These are phyloP conservation scores for Paramecium biaurelia DNA, from an alignment of 73 alveolate genomes.

Conservation along the genomic window DNA sequence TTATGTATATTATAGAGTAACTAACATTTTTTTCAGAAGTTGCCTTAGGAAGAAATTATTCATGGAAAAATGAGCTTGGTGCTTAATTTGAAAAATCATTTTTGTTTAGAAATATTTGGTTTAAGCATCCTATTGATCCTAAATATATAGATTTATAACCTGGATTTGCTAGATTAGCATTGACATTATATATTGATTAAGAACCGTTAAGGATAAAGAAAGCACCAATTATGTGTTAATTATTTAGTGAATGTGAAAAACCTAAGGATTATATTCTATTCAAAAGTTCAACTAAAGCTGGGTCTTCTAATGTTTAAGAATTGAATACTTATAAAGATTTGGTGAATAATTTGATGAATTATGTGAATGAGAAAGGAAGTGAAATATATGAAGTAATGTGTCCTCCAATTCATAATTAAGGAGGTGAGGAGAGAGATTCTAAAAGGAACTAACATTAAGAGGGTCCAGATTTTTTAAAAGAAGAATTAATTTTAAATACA, in stretches of 20 bases:
- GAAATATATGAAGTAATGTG: not conserved
- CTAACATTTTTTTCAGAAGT: slow-evolving; percentile 26
- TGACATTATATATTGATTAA: slow-evolving; percentile 16
- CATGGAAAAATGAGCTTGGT: slow-evolving; percentile 38
- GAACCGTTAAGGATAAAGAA: slow-evolving; percentile 11
- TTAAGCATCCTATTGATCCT: not conserved
- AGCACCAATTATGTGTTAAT: slow-evolving; percentile 25
- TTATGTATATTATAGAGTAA: not conserved
- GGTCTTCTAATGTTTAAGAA: not conserved
- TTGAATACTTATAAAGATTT: slow-evolving; percentile 39
- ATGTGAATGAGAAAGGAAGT: not conserved
- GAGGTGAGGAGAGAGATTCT: not conserved
- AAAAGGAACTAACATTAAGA: not conserved
- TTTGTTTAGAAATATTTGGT: slow-evolving; percentile 42
- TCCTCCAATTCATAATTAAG: not conserved
- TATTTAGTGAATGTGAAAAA: not conserved
- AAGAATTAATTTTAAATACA: not conserved
- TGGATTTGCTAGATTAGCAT: slow-evolving; percentile 48
- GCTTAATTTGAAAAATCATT: slow-evolving; percentile 52
- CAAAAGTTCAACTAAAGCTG: slow-evolving; percentile 5
- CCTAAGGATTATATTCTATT: not conserved
- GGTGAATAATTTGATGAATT: not conserved
- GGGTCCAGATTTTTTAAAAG: not conserved
- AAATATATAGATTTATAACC: slow-evolving; percentile 23
- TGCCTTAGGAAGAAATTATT: slow-evolving; percentile 33